Base-by-base conservation (phyloP, 1,284 basidiomycete genomes). In the Apiotrichum gracile region DNA sequence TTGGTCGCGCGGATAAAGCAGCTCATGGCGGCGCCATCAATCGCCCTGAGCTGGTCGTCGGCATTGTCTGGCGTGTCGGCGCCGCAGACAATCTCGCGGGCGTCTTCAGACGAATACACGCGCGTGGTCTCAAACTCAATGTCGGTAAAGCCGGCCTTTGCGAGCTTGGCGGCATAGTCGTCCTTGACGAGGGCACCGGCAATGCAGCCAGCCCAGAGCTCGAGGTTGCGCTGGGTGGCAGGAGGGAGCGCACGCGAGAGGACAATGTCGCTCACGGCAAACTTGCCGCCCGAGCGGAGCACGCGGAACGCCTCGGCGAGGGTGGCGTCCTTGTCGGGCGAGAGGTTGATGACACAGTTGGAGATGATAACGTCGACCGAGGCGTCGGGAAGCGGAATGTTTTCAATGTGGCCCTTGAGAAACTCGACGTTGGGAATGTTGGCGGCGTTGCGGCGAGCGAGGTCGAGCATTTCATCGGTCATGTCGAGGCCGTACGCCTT, bases 261-360 rank as follows among this genome's bases (percentile, higher is more conserved):
- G 4, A 60, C 58, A 42, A 60, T 60, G 55, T 74, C 70, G 25
- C 60, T 72, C 10, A 92, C 96, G 19, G 91, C 89, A 71, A 99
- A 94, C 4, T 85, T 87, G 49, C 92, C 96, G 57, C 96, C 96
- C 0, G 94, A 93, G 74, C 94, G 97, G 48, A 99, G 81, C 10
- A 98, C 92, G n/a, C 94, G 84, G 72, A 94, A 80, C 3, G 96
- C 96, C 73, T 97, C 92, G 57, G 81, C 80, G 43, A 99, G 79
- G 10, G 79, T 56, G 17, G 49, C 62, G 10, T 64, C 64, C 61
- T 81, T 82, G 1, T 55, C 56, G 0, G 79, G 78, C 5, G 82
- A 55, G 4, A 81, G 67, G 62, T 82, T 81, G 62, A 82, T 70
- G 6, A 81, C 80, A 49, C 81, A 82, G 63, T 82, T 83, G 16